Conservation (phyloP, 345 rosid species). For the Carallia brachiata region DNA sequence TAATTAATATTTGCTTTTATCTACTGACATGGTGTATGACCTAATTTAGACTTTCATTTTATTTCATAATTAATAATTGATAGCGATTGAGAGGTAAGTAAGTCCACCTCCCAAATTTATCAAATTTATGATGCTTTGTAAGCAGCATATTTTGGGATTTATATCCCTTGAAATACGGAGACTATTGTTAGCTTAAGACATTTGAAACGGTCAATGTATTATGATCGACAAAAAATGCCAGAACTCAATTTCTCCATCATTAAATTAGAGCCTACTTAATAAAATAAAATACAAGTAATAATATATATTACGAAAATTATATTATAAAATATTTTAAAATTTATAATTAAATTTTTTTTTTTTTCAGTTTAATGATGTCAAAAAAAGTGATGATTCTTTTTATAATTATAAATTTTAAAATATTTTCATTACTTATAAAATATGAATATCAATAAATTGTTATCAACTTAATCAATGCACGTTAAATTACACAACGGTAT, state of each 20-base stretch:
- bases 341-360: too few species aligned
- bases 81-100: constrained; percentile 6
- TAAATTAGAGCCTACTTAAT: too few species aligned
- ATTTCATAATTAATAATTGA: constrained; percentile 7
- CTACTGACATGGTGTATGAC: constrained; percentile 12
- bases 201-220: not conserved
- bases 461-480: not conserved
- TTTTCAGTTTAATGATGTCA: too few species aligned
- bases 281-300: too few species aligned
- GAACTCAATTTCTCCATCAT: too few species aligned
- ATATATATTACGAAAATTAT: too few species aligned
- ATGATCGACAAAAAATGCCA: not conserved
- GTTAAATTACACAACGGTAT: not conserved
- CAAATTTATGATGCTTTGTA: not conserved
- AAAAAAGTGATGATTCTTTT: too few species aligned
- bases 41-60: constrained; percentile 13
- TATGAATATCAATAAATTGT: too few species aligned
- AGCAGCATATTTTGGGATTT: not conserved
- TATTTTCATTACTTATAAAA: too few species aligned
- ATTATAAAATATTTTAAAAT: too few species aligned
- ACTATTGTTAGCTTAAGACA: too few species aligned
- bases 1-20: not conserved
- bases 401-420: too few species aligned
- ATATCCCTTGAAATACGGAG: not conserved
- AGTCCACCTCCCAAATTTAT: constrained; percentile 17